A percentile compares a stretch with the other conserved stretches of the same genome.
These are phyloP conservation scores for Lactifluus subvellereus DNA, from an alignment of 768 basidiomycete species.

Conservation along the genomic window DNA sequence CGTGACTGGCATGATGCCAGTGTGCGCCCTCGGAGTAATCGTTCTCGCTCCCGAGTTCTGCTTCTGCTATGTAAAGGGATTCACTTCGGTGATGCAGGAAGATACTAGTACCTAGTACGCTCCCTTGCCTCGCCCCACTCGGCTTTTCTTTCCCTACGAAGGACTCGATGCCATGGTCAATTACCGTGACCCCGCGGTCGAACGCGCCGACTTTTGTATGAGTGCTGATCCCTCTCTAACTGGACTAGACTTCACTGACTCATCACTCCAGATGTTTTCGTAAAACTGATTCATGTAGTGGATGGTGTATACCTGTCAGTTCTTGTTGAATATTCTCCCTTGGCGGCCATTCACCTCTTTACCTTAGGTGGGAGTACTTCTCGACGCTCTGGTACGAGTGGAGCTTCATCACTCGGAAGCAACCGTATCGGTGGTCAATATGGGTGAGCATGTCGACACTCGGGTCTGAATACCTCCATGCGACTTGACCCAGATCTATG, in stretches of 20 bases:
- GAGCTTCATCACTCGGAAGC: slow-evolving; percentile 9
- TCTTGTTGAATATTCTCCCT: neutral
- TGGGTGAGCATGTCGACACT: slow-evolving; percentile 10
- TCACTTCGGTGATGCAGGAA: too few relatives aligned
- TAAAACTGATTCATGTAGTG: neutral
- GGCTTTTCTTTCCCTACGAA: neutral
- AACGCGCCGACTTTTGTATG: slow-evolving; percentile 2
- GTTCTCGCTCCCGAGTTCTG: too few relatives aligned
- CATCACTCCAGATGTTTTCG: neutral
- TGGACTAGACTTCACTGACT: neutral
- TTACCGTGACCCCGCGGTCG: neutral
- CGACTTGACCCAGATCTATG: slow-evolving; percentile 6
- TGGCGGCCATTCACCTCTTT: neutral
- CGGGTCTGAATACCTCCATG: neutral
- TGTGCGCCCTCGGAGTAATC: too few relatives aligned
- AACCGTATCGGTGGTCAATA: slow-evolving; percentile 17
- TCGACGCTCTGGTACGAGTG: slow-evolving; percentile 18
- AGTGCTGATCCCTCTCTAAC: neutral
- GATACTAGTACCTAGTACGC: too few relatives aligned
- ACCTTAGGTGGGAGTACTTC: slow-evolving; percentile 18
- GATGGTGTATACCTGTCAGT: slow-evolving; percentile 10
- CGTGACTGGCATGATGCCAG: too few relatives aligned
- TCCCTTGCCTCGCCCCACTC: too few relatives aligned
- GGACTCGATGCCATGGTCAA: neutral
- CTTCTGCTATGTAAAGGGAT: too few relatives aligned